A percentile compares a stretch with the other conserved stretches of the same genome.
These are phyloP conservation scores for Phyllosticta citribraziliensis DNA, from an alignment of 2,329 filamentous ascomycete genomes.

Conservation along the genomic window DNA sequence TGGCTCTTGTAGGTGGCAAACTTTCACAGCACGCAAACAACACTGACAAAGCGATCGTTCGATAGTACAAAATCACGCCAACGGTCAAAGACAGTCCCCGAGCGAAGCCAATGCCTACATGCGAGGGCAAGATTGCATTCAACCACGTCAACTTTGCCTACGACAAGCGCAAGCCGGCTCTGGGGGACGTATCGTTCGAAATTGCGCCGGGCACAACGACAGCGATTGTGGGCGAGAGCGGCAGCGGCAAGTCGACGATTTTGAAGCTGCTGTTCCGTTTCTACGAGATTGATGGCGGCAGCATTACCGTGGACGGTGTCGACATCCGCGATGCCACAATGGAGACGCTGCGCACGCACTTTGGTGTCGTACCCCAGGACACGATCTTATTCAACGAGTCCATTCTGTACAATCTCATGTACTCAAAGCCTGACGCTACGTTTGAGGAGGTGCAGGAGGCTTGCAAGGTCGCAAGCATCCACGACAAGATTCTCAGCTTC, in stretches of 20 bases:
- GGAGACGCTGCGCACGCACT: constrained; percentile 40
- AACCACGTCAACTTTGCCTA: constrained; percentile 16
- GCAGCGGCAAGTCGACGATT: constrained; percentile 46
- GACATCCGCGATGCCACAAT: constrained; percentile 45
- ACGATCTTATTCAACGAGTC: constrained; percentile 49
- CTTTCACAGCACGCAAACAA: constrained; percentile 9
- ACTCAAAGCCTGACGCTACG: constrained; percentile 44
- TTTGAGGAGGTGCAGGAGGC: constrained; percentile 46
- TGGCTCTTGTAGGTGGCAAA: constrained; percentile 13
- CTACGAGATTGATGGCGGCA: constrained; percentile 41
- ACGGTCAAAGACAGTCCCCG: constrained; percentile 9
- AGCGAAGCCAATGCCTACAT: constrained; percentile 3
- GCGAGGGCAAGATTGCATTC: constrained; percentile 13
- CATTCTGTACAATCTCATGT: constrained; percentile 50
- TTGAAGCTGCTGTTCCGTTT: constrained; percentile 44
- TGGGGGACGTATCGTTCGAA: constrained; percentile 35
- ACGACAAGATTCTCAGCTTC: constrained; percentile 47
- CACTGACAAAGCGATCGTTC: neutral
- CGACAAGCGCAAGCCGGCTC: constrained; percentile 29
- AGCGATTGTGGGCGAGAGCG: constrained; percentile 46
- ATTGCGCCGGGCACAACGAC: constrained; percentile 39
- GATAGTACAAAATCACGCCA: neutral
- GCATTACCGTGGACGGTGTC: constrained; percentile 41
- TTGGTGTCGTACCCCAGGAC: constrained; percentile 52
- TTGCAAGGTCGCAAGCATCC: constrained; percentile 46